Percentiles rank a stretch among this genome's conserved stretches.
phyloP scores from a whole-genome alignment of 805 yeast species.

The Groenewaldozyma tartarivorans region DNA sequence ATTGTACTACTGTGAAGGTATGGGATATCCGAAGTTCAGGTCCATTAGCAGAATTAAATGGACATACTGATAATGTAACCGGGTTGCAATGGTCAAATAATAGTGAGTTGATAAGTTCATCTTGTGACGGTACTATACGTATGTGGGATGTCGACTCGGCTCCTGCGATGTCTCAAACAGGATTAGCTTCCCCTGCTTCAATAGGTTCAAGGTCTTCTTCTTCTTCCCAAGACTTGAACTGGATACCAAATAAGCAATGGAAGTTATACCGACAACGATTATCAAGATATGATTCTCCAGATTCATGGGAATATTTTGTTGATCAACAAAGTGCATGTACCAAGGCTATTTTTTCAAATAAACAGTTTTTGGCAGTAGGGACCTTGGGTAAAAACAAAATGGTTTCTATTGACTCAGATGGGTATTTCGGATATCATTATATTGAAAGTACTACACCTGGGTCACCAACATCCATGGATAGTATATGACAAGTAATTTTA shows the following conservation, averaged over 20 bases:
- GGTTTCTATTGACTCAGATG: slow-evolving; percentile 24
- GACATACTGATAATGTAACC: slow-evolving; percentile 47
- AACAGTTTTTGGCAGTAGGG: slow-evolving; percentile 21
- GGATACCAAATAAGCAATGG: slow-evolving; percentile 20
- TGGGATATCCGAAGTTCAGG: slow-evolving; percentile 67
- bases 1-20: slow-evolving; percentile 45
- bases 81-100: slow-evolving; percentile 46
- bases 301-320: slow-evolving; percentile 14
- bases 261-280: slow-evolving; percentile 22
- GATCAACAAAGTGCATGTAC: slow-evolving; percentile 17
- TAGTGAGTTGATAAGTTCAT: slow-evolving; percentile 46
- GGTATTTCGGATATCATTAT: slow-evolving; percentile 26
- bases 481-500: neutral
- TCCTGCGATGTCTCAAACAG: slow-evolving; percentile 2
- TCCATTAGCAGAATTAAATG: slow-evolving; percentile 43
- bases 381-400: slow-evolving; percentile 8
- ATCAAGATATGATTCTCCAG: slow-evolving; percentile 12
- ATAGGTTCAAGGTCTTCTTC: neutral
- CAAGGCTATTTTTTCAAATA: slow-evolving; percentile 21
- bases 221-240: slow-evolving; percentile 7
- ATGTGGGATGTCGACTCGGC: slow-evolving; percentile 45
- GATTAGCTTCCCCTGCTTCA: no score
- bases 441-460: slow-evolving; percentile 1
- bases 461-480: neutral
- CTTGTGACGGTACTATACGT: slow-evolving; percentile 56